Evolutionary conservation across 257 asterid genomes (phyloP).

Genomic region (Misopates orontium): DNA sequence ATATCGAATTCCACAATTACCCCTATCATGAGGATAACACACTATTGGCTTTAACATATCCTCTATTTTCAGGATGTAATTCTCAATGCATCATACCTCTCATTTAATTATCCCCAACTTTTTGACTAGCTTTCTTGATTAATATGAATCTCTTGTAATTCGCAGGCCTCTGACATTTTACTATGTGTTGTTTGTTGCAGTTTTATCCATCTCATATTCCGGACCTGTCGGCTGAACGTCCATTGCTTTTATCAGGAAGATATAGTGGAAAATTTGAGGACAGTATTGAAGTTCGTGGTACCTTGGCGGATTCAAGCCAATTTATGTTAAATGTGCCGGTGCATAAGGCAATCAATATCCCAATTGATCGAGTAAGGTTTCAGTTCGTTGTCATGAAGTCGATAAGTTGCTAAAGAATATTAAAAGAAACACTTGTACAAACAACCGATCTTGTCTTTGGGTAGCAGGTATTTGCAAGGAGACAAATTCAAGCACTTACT

Average conservation of each 20-base stretch:
- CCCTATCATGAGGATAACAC: conserved; percentile 9
- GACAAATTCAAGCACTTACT: conserved; percentile 60
- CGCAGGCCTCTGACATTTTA: no score
- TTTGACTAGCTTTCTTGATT: no score
- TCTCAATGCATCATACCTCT: no score
- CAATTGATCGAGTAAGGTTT: conserved; percentile 63
- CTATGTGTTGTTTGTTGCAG: conserved; percentile 43
- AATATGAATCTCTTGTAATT: no score
- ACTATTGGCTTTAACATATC: no score
- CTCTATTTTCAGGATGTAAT: no score
- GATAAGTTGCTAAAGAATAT: neutral
- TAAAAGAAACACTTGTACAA: neutral
- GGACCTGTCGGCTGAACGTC: conserved; percentile 63
- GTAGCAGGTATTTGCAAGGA: conserved; percentile 63
- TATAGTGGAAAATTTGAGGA: conserved; percentile 65
- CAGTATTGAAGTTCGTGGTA: conserved; percentile 53
- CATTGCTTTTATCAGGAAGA: conserved; percentile 77
- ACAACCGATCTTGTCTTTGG: conserved; percentile 12
- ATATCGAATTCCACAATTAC: conserved; percentile 3
- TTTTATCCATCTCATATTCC: conserved; percentile 61
- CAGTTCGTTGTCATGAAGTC: neutral
- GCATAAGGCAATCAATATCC: conserved; percentile 63
- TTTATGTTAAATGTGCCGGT: conserved; percentile 48
- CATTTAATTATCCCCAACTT: no score
- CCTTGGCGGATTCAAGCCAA: conserved; percentile 53